These are phyloP conservation scores for Sporothrix brasiliensis DNA, from an alignment of 2,329 filamentous ascomycete species.

Conservation along the genomic window DNA sequence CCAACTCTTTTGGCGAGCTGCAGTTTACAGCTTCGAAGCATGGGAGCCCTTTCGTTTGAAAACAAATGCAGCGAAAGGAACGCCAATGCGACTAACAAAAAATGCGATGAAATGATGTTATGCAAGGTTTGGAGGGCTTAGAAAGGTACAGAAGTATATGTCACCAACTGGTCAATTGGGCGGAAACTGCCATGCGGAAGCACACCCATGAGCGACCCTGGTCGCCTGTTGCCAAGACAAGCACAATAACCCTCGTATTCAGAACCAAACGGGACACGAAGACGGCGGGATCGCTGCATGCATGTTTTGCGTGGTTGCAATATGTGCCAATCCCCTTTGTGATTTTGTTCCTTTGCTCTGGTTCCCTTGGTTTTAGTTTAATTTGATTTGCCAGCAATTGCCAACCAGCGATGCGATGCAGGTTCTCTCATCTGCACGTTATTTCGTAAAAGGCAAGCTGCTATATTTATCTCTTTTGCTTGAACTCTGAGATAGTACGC, in stretches of 20 bases:
- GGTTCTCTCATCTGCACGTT: neutral
- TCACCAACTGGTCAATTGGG: neutral
- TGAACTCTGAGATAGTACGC: neutral
- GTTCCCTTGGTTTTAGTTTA: neutral
- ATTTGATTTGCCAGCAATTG: conserved; percentile 1
- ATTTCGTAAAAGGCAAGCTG: too few relatives aligned
- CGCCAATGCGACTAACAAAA: neutral
- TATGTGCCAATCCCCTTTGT: neutral
- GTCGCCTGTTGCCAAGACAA: conserved; percentile 24
- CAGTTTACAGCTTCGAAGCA: neutral
- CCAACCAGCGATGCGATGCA: neutral
- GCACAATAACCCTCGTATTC: conserved; percentile 6
- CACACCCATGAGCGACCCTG: neutral
- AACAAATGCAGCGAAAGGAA: neutral
- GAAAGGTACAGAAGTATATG: neutral
- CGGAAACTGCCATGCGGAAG: neutral
- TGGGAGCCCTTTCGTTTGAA: conserved; percentile 4
- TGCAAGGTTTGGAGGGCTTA: conserved; percentile 29
- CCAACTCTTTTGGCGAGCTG: conserved; percentile 9
- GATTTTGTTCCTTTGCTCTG: neutral
- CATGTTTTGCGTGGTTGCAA: conserved; percentile 1
- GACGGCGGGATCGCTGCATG: conserved; percentile 4
- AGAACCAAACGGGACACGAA: neutral
- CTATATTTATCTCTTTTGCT: neutral
- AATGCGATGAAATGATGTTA: neutral